Percentiles rank a stretch among this genome's conserved stretches.
Conservation (phyloP, 1,284 basidiomycete genomes). For the Pulchroboletus neoregius region DNA sequence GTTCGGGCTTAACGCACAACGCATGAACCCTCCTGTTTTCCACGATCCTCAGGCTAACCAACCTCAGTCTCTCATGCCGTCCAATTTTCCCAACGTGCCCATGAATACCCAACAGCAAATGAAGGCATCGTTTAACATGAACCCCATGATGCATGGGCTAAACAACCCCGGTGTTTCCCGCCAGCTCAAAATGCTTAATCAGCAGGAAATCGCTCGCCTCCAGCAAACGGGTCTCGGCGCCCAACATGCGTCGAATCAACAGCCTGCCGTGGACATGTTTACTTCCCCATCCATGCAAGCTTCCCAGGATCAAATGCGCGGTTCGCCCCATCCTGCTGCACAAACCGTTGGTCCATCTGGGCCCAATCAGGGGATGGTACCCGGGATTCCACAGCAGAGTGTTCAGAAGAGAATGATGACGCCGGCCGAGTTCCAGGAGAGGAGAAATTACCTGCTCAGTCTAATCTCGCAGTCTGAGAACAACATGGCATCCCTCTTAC, state of each 20-base stretch:
- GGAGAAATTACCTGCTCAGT: slow-evolving; percentile 14
- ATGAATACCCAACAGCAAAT: slow-evolving; percentile 33
- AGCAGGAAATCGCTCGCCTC: slow-evolving; percentile 40
- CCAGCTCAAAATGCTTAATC: slow-evolving; percentile 49
- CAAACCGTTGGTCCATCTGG: slow-evolving; percentile 23
- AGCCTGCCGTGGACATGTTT: slow-evolving; percentile 41
- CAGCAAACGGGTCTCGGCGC: slow-evolving; percentile 27
- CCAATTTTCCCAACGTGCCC: slow-evolving; percentile 37
- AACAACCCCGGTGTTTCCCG: slow-evolving; percentile 33
- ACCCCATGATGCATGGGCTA: slow-evolving; percentile 39
- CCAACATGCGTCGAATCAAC: slow-evolving; percentile 36
- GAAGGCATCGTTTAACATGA: slow-evolving; percentile 32
- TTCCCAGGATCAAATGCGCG: slow-evolving; percentile 42
- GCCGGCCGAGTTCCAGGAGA: slow-evolving; percentile 27
- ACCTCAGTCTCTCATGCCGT: slow-evolving; percentile 37
- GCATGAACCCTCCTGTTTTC: slow-evolving; percentile 35
- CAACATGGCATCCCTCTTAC: slow-evolving; percentile 11
- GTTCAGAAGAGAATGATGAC: slow-evolving; percentile 23
- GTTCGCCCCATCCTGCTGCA: slow-evolving; percentile 44
- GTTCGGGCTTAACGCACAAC: slow-evolving; percentile 36
- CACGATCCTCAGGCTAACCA: slow-evolving; percentile 43
- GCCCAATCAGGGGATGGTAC: slow-evolving; percentile 23
- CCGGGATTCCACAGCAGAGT: slow-evolving; percentile 20
- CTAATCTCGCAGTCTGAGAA: slow-evolving; percentile 22
- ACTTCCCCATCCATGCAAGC: slow-evolving; percentile 37